Evolutionary conservation across 75 land plant species (phyloP), one percentile per base, ranked within the genome.

Genomic region (Ceratopteris richardii): DNA sequence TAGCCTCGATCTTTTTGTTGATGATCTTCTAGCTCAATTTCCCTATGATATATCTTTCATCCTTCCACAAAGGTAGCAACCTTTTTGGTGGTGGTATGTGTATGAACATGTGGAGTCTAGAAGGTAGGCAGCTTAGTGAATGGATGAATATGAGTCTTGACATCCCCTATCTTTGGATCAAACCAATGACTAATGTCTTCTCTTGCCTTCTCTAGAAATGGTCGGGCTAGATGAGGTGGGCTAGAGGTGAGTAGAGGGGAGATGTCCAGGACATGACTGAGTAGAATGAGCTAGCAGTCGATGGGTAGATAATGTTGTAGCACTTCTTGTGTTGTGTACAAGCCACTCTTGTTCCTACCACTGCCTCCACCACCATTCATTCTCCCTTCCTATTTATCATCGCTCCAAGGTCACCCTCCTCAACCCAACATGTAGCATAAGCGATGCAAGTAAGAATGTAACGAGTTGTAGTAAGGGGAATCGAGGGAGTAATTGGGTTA

Each of bases 161-260:
- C 40, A 26, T 52, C 44, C 12, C 28, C 43, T 20, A 70, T 65
- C n/a, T 44, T 22, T 1, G 68, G 68, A 37, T 72, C 75, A 30
- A 72, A 72, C 75, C 75, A 72, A 46, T 72, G 69, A 24, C 75
- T 72, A 16, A 72, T 66, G 57, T 72, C 75, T 31, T 51, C 59
- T 22, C 75, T 70, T 14, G 69, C 62, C n/a, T 48, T 48, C 36
- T 30, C 21, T 23, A 70, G 29, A 14, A 70, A 26, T 5, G 66
- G 67, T 68, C 62, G 51, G 18, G 40, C 24, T n/a, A 69, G 71
- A 39, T 44, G 3, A 19, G 31, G 44, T 6, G 71, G 71, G 29
- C 62, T 51, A 19, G 26, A 16, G 26, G 67, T 31, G 44, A 69
- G 29, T 1, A 69, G 24, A 16, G 56, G 11, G 30, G 71, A 61